Conservation (phyloP, 805 yeast genomes). For the Cyberlindnera suaveolens region DNA sequence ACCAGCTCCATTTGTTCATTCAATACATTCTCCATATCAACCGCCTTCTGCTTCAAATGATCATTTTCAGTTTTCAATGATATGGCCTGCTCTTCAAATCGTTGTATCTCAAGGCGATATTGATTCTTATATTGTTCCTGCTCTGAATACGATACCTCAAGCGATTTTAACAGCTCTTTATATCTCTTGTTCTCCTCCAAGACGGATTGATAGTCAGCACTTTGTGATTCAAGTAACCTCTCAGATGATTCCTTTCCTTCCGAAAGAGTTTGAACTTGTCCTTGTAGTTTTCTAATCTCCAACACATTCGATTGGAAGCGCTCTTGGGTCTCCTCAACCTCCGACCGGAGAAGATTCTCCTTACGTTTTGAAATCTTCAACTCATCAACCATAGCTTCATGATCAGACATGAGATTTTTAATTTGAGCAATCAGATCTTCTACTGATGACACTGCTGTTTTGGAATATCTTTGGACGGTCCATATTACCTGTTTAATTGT, state of each 20-base stretch:
- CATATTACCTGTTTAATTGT: too few species aligned
- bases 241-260: neutral
- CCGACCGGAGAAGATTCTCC: neutral
- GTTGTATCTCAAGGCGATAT: neutral
- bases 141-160: constrained; percentile 7
- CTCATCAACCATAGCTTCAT: too few species aligned
- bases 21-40: constrained; percentile 1
- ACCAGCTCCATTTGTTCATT: constrained; percentile 4
- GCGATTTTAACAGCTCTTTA: constrained; percentile 5
- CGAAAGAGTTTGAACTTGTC: neutral
- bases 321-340: neutral
- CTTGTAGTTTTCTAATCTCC: neutral
- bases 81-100: neutral
- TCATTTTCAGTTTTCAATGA: neutral
- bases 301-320: neutral
- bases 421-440: too few species aligned
- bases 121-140: constrained; percentile 1
- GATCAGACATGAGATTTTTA: too few species aligned
- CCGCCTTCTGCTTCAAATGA: neutral
- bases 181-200: neutral
- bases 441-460: too few species aligned
- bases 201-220: neutral
- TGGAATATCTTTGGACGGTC: too few species aligned
- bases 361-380: neutral
- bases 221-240: neutral